These are phyloP conservation scores for Pseudofabraea citricarpa DNA, from an alignment of 2,329 filamentous ascomycete species.

Conservation along the genomic window DNA sequence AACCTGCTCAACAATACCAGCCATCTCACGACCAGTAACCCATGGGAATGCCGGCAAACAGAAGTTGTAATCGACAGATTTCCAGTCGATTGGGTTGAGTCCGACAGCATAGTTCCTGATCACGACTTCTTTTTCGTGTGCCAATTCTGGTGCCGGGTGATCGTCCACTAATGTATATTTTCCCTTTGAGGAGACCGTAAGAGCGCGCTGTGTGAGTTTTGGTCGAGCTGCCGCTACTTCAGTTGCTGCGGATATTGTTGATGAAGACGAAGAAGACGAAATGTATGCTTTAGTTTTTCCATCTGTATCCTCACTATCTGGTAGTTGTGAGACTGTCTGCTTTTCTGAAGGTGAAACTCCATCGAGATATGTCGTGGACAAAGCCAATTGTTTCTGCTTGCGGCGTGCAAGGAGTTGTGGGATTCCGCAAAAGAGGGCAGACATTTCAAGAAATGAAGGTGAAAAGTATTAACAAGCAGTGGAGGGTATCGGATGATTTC, in stretches of 20 bases:
- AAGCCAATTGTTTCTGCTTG: not conserved
- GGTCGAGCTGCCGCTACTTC: too few relatives aligned
- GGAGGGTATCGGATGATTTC: not conserved
- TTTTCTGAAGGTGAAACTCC: not conserved
- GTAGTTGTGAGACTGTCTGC: too few relatives aligned
- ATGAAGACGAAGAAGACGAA: not conserved
- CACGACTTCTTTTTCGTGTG: conserved; percentile 30
- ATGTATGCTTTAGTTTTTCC: not conserved
- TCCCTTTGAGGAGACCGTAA: not conserved
- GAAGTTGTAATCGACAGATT: conserved; percentile 36
- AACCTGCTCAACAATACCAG: conserved; percentile 13
- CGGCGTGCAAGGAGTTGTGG: not conserved
- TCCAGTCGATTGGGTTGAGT: conserved; percentile 42
- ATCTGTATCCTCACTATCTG: too few relatives aligned
- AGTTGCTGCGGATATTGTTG: not conserved
- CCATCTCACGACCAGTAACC: conserved; percentile 16
- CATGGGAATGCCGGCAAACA: conserved; percentile 30
- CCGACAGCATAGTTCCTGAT: conserved; percentile 30
- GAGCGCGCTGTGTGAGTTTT: not conserved
- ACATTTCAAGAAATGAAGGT: not conserved
- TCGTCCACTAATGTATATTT: conserved; percentile 14
- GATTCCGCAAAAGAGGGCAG: not conserved
- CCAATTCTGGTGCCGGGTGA: conserved; percentile 33
- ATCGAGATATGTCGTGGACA: not conserved
- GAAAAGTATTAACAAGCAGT: not conserved